phyloP scores from a whole-genome alignment of 106 monocot species.

The Gastrodia elata region DNA sequence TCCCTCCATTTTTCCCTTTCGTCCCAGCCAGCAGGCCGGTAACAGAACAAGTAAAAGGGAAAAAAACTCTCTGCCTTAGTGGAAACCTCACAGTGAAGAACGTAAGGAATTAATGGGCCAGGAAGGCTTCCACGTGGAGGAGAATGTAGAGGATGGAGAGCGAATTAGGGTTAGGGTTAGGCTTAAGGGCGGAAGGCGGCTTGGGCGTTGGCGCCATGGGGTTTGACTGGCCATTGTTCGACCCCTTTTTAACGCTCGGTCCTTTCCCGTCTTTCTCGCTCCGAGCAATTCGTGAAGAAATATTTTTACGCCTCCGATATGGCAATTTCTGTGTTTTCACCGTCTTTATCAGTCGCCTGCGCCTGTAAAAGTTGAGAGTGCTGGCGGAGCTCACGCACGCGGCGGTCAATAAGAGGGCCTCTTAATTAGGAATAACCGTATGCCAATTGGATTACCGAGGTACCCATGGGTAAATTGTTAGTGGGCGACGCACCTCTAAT shows the following conservation, averaged over 20 bases:
- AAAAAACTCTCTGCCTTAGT: background rate
- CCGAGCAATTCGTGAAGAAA: no score
- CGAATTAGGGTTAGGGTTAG: conserved; percentile 23
- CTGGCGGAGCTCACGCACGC: no score
- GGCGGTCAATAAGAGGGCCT: no score
- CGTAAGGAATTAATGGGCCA: background rate
- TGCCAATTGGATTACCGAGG: no score
- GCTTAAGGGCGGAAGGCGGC: conserved; percentile 11
- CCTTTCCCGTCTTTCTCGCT: conserved; percentile 6
- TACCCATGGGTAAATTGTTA: no score
- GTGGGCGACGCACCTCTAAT: no score
- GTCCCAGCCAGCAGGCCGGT: background rate
- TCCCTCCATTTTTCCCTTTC: conserved; percentile 18
- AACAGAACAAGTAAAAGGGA: background rate
- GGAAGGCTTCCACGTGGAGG: background rate
- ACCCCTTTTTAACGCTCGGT: conserved; percentile 3
- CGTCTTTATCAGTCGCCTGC: no score
- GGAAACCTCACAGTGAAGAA: background rate
- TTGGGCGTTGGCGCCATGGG: conserved; percentile 3
- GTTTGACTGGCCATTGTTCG: conserved; percentile 8
- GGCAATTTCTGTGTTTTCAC: no score
- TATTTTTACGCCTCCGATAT: no score
- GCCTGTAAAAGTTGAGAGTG: no score
- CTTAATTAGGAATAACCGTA: no score
- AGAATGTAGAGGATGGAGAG: background rate